Base-by-base conservation (phyloP, 106 monocot genomes). In the Alisma plantagoaquatica region DNA sequence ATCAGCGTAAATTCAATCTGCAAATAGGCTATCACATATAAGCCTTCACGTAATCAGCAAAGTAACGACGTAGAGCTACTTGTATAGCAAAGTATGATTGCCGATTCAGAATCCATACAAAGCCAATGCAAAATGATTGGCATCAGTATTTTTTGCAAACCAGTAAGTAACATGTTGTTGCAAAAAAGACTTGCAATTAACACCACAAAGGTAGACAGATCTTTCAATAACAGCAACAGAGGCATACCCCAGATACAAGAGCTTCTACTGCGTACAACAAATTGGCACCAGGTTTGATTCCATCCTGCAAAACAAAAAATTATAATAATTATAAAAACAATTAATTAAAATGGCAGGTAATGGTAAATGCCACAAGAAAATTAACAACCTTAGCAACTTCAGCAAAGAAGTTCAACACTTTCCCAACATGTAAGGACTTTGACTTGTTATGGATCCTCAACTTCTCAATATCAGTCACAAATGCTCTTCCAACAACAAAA, bases 401-500 rank as follows among this genome's bases (percentile, higher is more conserved):
- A 41, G 81, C 81, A 69, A 96, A 96, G 66, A 89, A 96, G 28
- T 55, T 54, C 48, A 88, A 76, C 44, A 89, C 67, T 54, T 78
- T 76, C 29, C 49, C 50, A 71, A 79, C 79, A 71, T 54, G 49
- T 61, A 98, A 66, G 48, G 73, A 67, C 60, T 70, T 81, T 56
- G 61, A 69, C 60, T 77, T 81, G 55, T 70, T 72, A 65, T 81
- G 63, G 41, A 82, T 79, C 49, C 82, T 90, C 63, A 98, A 69
- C 67, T 98, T 98, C 59, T 90, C 89, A 66, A 90, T 69, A 75
- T 98, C 98, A 24, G 86, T 89, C 32, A 90, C 85, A 79, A 98
- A 98, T 49, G 98, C 98, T 70, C 98, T 81, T 66, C 98, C 98
- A 74, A 98, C 76, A 70, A 98, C 98, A 79, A 98, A 98, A 79